Evolutionary conservation across 208 protist species (phyloP).

Genomic region (Blastocrithidia nonstop): DNA sequence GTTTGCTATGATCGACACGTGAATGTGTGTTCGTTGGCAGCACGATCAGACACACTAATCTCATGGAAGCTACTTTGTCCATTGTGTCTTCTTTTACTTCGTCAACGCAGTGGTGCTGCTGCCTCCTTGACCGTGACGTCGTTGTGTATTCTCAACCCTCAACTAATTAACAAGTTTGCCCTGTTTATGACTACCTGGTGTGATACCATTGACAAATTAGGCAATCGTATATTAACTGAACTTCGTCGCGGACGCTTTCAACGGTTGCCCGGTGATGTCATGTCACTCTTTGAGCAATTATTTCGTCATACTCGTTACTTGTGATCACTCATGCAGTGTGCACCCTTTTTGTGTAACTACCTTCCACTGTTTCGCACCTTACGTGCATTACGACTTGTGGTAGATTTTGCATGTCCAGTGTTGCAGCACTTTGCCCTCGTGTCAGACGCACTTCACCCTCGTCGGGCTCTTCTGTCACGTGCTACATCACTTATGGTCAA

Average conservation of each 20-base stretch:
- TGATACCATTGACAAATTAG: slow-evolving; percentile 30
- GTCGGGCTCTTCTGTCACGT: slow-evolving; percentile 45
- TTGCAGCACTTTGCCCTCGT: slow-evolving; percentile 79
- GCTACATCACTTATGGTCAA: slow-evolving; percentile 71
- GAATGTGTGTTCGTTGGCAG: slow-evolving; percentile 15
- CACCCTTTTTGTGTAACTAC: slow-evolving; percentile 68
- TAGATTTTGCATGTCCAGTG: slow-evolving; percentile 59
- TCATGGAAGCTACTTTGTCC: slow-evolving; percentile 29
- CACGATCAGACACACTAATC: slow-evolving; percentile 22
- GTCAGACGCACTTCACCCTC: slow-evolving; percentile 31
- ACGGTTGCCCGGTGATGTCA: slow-evolving; percentile 56
- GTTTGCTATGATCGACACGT: slow-evolving; percentile 17
- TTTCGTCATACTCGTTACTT: slow-evolving; percentile 60
- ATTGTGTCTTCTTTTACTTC: slow-evolving; percentile 28
- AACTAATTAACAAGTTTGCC: slow-evolving; percentile 31
- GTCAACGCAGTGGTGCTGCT: slow-evolving; percentile 18
- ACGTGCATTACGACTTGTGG: slow-evolving; percentile 45
- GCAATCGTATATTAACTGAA: slow-evolving; percentile 38
- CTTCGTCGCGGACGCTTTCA: slow-evolving; percentile 61
- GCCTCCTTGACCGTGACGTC: slow-evolving; percentile 47
- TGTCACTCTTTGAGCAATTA: slow-evolving; percentile 53
- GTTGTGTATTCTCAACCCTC: slow-evolving; percentile 36
- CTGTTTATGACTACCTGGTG: slow-evolving; percentile 31
- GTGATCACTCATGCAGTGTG: slow-evolving; percentile 53
- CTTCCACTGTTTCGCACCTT: slow-evolving; percentile 26